Percentiles rank a stretch among this genome's conserved stretches.
Evolutionary conservation across 129 eudicot genomes (phyloP).

Genomic region (Chrysanthemum makinoi): DNA sequence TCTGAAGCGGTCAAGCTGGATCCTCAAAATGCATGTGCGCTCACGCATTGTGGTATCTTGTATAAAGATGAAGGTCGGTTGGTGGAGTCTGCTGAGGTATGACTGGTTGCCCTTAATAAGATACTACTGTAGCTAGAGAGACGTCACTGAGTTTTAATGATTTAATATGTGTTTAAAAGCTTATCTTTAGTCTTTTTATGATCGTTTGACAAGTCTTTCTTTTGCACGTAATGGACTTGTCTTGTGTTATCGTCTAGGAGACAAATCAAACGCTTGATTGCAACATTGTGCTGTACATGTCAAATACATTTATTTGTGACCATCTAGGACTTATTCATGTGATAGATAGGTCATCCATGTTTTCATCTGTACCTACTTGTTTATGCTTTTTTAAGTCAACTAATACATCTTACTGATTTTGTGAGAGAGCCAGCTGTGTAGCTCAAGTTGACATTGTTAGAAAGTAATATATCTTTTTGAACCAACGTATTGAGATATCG

Average conservation of each 20-base stretch:
- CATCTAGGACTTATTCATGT: no score
- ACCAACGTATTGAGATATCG: no score
- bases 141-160: background rate
- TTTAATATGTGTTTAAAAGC: background rate
- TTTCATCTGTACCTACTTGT: conserved; percentile 2
- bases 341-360: background rate
- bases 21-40: conserved; percentile 92
- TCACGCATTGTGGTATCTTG: conserved; percentile 88
- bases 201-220: no score
- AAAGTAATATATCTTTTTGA: no score
- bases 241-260: no score
- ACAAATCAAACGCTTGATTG: no score
- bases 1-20: conserved; percentile 78
- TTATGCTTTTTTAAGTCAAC: background rate
- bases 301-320: no score
- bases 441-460: no score
- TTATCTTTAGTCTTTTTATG: background rate
- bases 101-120: conserved; percentile 1
- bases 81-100: conserved; percentile 98
- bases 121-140: background rate
- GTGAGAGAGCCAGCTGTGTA: no score
- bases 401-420: background rate
- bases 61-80: conserved; percentile 93
- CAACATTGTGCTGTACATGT: no score
- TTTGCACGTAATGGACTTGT: no score